A percentile compares a stretch with the other conserved stretches of the same genome.
Evolutionary conservation across 2,329 filamentous ascomycete genomes (phyloP).

Genomic region (Didymella pinodella): DNA sequence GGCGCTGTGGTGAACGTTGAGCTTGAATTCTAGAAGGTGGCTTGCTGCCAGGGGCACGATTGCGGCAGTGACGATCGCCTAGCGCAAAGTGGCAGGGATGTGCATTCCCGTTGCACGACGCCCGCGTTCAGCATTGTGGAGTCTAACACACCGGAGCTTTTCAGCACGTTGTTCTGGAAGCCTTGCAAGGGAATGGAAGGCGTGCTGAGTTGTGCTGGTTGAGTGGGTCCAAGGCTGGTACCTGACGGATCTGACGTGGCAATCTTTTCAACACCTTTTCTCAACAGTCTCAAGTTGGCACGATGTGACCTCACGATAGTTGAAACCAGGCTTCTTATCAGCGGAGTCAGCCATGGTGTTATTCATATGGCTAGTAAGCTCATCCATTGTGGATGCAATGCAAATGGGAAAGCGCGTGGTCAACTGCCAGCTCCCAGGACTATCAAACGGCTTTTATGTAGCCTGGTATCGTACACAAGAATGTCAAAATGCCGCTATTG

Average conservation of each 20-base stretch:
- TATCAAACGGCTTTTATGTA: constrained; percentile 3
- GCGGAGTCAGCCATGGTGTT: neutral
- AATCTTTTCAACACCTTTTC: neutral
- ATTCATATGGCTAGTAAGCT: constrained; percentile 1
- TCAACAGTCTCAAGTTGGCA: constrained; percentile 1
- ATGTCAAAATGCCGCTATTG: constrained; percentile 22
- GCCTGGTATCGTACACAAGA: constrained; percentile 7
- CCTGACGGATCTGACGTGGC: constrained; percentile 1
- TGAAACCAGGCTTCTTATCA: neutral
- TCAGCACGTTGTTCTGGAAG: constrained; percentile 1
- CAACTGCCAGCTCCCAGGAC: constrained; percentile 20
- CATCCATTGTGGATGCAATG: constrained; percentile 2
- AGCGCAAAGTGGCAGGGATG: constrained; percentile 28
- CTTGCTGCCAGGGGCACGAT: constrained; percentile 41
- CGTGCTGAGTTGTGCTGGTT: neutral
- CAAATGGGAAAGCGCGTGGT: constrained; percentile 22
- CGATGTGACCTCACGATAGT: neutral
- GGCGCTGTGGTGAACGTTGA: constrained; percentile 14
- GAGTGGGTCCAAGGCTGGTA: neutral
- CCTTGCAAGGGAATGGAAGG: neutral
- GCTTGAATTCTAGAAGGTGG: constrained; percentile 31
- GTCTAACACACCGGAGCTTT: neutral
- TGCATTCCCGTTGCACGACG: constrained; percentile 22
- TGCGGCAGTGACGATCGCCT: constrained; percentile 35
- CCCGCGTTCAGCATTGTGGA: constrained; percentile 10